Conservation (phyloP, 2,329 filamentous ascomycete species). For the Ceratocystis cacaofunesta region DNA sequence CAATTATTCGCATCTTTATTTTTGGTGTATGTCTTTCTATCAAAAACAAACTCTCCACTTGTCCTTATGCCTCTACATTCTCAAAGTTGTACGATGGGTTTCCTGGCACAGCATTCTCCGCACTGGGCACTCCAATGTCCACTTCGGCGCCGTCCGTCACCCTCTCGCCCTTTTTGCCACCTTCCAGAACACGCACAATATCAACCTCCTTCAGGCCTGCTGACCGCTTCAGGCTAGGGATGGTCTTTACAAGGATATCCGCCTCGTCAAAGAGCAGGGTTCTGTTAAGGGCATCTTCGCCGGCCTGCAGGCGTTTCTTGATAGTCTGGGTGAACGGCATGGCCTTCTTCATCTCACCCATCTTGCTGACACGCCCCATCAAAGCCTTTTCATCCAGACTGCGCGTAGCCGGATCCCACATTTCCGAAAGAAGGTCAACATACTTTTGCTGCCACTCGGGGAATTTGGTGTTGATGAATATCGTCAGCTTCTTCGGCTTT, state of each 20-base stretch:
- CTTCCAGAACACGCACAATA: slow-evolving; percentile 56
- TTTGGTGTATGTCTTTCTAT: background rate
- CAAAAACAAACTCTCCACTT: too few species aligned
- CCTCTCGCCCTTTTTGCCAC: slow-evolving; percentile 47
- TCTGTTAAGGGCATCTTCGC: slow-evolving; percentile 65
- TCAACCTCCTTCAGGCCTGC: slow-evolving; percentile 55
- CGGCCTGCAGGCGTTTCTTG: slow-evolving; percentile 66
- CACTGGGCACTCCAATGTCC: slow-evolving; percentile 40
- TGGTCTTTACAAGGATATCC: slow-evolving; percentile 60
- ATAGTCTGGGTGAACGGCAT: slow-evolving; percentile 90
- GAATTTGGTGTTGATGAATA: slow-evolving; percentile 67
- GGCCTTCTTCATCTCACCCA: slow-evolving; percentile 86
- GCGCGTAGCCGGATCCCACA: slow-evolving; percentile 48
- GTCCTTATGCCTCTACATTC: slow-evolving; percentile 39
- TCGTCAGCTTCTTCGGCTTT: slow-evolving; percentile 78
- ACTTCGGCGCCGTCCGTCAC: slow-evolving; percentile 40
- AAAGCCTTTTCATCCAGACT: slow-evolving; percentile 66
- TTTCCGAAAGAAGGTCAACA: slow-evolving; percentile 60
- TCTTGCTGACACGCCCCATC: slow-evolving; percentile 62
- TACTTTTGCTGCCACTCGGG: slow-evolving; percentile 87
- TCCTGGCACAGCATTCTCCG: slow-evolving; percentile 67
- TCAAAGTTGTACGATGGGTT: slow-evolving; percentile 71
- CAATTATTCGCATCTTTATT: background rate
- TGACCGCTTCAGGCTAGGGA: slow-evolving; percentile 61
- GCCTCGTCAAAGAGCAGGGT: slow-evolving; percentile 80